phyloP scores from a whole-genome alignment of 306 rosid genomes.

The Glycyrrhiza uralensis region DNA sequence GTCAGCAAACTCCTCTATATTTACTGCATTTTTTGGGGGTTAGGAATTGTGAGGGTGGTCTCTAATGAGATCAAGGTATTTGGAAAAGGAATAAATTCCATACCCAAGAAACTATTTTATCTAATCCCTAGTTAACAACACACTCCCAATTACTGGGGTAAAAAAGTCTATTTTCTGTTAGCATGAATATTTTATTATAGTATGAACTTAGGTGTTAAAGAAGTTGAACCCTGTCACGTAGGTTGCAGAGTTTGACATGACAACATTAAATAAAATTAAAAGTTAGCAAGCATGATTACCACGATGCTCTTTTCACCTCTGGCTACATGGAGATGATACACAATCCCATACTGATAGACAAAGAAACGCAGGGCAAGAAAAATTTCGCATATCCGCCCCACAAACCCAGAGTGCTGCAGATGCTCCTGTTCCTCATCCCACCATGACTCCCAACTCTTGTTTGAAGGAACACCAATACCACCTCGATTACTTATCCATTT shows the following conservation, averaged over 20 bases:
- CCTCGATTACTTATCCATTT: constrained; percentile 90
- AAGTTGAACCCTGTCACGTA: background rate
- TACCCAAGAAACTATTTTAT: background rate
- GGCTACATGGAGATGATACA: constrained; percentile 76
- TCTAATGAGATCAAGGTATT: background rate
- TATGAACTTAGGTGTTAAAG: constrained; percentile 5
- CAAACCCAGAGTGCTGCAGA: constrained; percentile 61
- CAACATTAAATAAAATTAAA: constrained; percentile 10
- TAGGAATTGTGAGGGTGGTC: background rate
- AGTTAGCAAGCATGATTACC: constrained; percentile 43
- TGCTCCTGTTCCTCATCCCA: constrained; percentile 99
- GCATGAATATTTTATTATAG: background rate
- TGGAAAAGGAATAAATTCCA: background rate
- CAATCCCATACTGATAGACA: constrained; percentile 87
- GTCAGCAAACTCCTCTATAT: constrained; percentile 14
- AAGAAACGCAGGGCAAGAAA: constrained; percentile 76
- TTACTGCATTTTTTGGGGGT: background rate
- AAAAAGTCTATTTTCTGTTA: background rate
- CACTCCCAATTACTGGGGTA: background rate
- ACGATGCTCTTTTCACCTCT: constrained; percentile 67
- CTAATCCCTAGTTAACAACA: background rate
- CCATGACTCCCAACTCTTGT: constrained; percentile 99
- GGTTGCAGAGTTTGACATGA: constrained; percentile 14
- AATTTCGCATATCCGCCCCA: constrained; percentile 73
- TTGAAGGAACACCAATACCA: constrained; percentile 91